Evolutionary conservation across 2,329 filamentous ascomycete genomes (phyloP), one percentile per base, ranked within the genome.

Genomic region (Fusarium newnesense): DNA sequence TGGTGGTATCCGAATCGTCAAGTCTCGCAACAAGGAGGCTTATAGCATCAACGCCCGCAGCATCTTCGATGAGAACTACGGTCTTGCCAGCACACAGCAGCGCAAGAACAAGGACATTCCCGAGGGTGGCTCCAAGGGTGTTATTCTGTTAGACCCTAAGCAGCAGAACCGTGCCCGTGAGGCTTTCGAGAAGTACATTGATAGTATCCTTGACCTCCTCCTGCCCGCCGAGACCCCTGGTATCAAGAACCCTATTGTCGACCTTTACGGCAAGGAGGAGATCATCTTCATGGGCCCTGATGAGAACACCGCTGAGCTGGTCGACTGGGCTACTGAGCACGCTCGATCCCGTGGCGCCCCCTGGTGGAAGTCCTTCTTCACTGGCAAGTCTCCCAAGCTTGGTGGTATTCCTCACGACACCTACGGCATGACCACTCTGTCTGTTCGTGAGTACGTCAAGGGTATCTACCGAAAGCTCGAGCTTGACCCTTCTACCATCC

Each of bases 321-420:
- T 99, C 58, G 92, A 99, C 84, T 99, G 96, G 96, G 96, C 96
- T n/a, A 99, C 96, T 4, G 92, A 96, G 83, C 96, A 99, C 82
- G 96, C 96, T 69, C 91, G 94, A 59, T 86, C 86, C 70, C 92
- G 96, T 77, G 95, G 95, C 50, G 96, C 96, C 9, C 94, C 95
- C 34, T 99, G 96, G 94, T 99, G 96, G 96, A 99, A 99, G 88
- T 99, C 96, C 0, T 99, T 99, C 90, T 99, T 99, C 88, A 99
- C 96, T 5, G 96, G 96, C 79, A 99, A 99, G 88, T 97, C 94
- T 76, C 96, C 95, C 60, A 96, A 93, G 83, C 89, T 99, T 19
- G 96, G 96, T 72, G 96, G 96, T 80, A 99, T 99, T 76, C 96
- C 96, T 42, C 96, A 99, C 83, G 96, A 99, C 81, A 85, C 87